Base-by-base conservation (phyloP, 1,284 basidiomycete species). In the Malassezia psittaci region DNA sequence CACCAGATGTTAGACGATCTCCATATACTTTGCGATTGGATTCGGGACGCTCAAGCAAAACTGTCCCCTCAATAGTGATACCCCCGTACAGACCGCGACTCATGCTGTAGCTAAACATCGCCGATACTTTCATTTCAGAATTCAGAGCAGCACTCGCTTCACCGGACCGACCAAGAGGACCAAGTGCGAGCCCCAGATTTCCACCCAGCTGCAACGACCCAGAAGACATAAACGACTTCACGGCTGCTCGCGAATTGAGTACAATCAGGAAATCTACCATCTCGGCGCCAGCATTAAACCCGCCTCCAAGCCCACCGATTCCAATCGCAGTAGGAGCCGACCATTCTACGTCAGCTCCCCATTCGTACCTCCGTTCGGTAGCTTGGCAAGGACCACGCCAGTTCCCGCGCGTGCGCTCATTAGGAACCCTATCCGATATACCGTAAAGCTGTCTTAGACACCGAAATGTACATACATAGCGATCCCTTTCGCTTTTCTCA, bases 191-290 rank as follows among this genome's bases (percentile, higher is more conserved):
- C 45, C 59, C 61, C 10, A 67, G 46, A 29, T 78, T 77, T 82
- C 84, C 61, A 83, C 80, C 59, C 6, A 96, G 78, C 11, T 88
- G 94, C 43, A 98, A 75, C 5, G 85, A 89, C 5, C 94, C 93
- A 11, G 90, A 86, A 12, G 88, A 82, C 93, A 96, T 98, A 77
- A 98, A 98, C 1, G 85, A 85, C 71, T 80, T 80, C 78, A 96
- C 76, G 3, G 76, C 79, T 0, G 77, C 82, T 69, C 69, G 85
- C 38, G 86, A 86, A 72, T 96, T 96, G 47, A 96, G 80, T 10
- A 96, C 86, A 55, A 96, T 82, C 52, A 98, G 78, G 68, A 96
- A 96, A 72, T 98, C 94, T 1, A 93, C 94, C 77, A 96, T 83
- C 75, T 91, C 87, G 54, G 87, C 86, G 16, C 86, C 87, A 24